These are phyloP conservation scores for Rhodomyrtus tomentosa DNA, from an alignment of 345 rosid species.

Conservation along the genomic window DNA sequence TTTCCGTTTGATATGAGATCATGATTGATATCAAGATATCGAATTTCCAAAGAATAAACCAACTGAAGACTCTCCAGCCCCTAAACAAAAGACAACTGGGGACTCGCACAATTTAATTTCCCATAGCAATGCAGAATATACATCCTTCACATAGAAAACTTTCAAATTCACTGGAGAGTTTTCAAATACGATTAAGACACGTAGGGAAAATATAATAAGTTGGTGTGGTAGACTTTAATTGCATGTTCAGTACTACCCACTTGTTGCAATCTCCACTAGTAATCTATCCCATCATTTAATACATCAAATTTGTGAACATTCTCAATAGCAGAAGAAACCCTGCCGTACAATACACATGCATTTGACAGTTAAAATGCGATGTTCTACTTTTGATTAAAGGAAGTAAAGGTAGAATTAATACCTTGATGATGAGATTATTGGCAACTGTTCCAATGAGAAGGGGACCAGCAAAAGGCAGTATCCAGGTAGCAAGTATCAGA, in stretches of 20 bases:
- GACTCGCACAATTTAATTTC: neutral
- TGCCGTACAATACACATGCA: neutral
- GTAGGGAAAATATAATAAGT: neutral
- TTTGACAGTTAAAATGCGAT: neutral
- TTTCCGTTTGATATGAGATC: neutral
- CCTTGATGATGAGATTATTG: constrained; percentile 84
- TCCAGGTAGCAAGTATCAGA: constrained; percentile 60
- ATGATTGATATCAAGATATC: neutral
- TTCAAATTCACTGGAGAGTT: neutral
- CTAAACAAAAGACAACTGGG: neutral
- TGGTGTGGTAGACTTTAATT: neutral
- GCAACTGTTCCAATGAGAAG: constrained; percentile 89
- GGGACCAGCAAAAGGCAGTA: constrained; percentile 90
- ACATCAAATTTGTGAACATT: neutral
- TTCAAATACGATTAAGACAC: neutral
- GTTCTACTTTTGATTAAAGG: neutral
- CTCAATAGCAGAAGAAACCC: neutral
- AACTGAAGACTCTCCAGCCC: neutral
- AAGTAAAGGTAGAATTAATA: constrained; percentile 5
- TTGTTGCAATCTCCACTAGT: neutral
- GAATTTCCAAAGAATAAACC: neutral
- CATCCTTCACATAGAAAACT: neutral
- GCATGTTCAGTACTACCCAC: neutral
- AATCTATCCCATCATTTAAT: neutral
- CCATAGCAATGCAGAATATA: neutral